Evolutionary conservation across 176 grass and related monocot genomes (phyloP), one percentile per base, ranked within the genome.

Genomic region (Cenchrus americanus): DNA sequence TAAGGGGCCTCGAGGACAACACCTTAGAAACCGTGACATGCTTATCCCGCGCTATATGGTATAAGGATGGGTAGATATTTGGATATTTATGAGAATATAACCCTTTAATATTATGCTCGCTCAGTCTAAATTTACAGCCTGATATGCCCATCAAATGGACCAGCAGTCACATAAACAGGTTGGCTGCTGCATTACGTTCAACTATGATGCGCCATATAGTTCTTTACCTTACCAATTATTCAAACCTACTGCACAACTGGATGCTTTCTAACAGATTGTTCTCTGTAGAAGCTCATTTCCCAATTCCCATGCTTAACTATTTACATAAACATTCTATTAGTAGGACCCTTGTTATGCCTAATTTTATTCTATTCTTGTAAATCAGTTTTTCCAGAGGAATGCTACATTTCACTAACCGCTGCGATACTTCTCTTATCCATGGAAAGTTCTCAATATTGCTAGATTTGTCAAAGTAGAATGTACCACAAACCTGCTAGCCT

Each of bases 81-180:
- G n/a, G 1, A 19, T 81, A 21, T 61, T 60, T 82, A 13, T 47
- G 54, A 71, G 21, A 60, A 79, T 14, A 86, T n/a, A 44, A 26
- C 62, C 23, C 2, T 19, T 24, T 62, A 32, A 48, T 62, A 42
- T 13, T 22, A 24, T 75, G 62, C 27, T 23, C 18, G 27, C 18
- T 66, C 50, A 43, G 23, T 53, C 26, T 41, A 65, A 83, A 18
- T 65, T 54, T 7, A 42, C 21, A 54, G 22, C n/a, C 51, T 64
- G 40, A 30, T 32, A 53, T 37, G 61, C 32, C 61, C 1, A 50
- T 66, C 46, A 50, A 32, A 32, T n/a, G 12, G 44, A 50, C 34
- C 48, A 48, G n/a, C 27, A 65, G 17, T 46, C 18, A 47, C 13
- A 9, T 8, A 30, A 73, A 61, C 10, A 24, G 50, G 2, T 14